Percentiles rank a stretch among this genome's conserved stretches.
Evolutionary conservation across 371 early-diverging fungal species (phyloP).

Genomic region (Mortierella sp.): DNA sequence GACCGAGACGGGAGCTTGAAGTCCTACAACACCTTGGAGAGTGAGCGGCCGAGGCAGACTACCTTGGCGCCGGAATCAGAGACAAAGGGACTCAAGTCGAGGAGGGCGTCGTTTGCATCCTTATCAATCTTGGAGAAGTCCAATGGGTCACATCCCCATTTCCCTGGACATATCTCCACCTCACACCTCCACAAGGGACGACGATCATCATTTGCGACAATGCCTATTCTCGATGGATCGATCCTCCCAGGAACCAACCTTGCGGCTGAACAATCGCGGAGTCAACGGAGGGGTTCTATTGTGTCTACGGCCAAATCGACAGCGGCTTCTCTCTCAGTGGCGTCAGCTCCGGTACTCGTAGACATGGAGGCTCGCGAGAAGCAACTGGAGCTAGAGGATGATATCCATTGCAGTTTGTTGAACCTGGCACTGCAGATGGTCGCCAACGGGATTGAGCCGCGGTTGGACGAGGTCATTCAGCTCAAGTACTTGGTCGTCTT

Average conservation of each 20-base stretch:
- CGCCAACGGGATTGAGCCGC: slow-evolving; percentile 55
- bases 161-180: neutral
- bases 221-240: slow-evolving; percentile 17
- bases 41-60: neutral
- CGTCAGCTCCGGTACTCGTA: neutral
- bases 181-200: neutral
- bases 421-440: slow-evolving; percentile 55
- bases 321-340: neutral
- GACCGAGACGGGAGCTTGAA: neutral
- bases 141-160: neutral
- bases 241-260: slow-evolving; percentile 14
- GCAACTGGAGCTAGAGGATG: slow-evolving; percentile 51
- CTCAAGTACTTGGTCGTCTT: slow-evolving; percentile 56
- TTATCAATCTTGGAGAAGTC: slow-evolving; percentile 14
- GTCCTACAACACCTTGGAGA: neutral
- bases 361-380: slow-evolving; percentile 27
- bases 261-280: slow-evolving; percentile 28
- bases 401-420: slow-evolving; percentile 48
- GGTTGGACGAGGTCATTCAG: slow-evolving; percentile 51
- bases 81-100: neutral
- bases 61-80: neutral
- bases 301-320: slow-evolving; percentile 6
- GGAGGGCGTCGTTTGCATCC: slow-evolving; percentile 14
- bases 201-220: neutral
- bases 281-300: slow-evolving; percentile 36